Base-by-base conservation (phyloP, 371 early-diverging fungal genomes). In the Mortierella sp. region DNA sequence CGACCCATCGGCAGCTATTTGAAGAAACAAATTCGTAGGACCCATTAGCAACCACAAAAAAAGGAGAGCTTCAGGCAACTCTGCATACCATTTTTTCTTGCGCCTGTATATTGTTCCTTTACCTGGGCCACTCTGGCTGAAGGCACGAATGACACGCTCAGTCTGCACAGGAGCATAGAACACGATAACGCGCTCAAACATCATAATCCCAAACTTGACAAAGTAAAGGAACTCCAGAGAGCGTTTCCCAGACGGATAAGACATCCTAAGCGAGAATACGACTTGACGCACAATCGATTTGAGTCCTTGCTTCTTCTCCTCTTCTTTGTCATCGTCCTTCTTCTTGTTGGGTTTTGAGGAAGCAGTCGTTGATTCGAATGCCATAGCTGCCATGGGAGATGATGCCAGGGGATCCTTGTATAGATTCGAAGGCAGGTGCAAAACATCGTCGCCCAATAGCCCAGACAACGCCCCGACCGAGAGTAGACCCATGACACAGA, bases 111-210 rank as follows among this genome's bases (percentile, higher is more conserved):
- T n/a, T n/a, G 3, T 76, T 31, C 31, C 31, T 34, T 14, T 70
- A 37, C 34, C 53, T 21, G 16, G 19, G 71, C 84, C 83, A 76
- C 84, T 74, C 79, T 84, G 72, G 16, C 85, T 82, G 61, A 95
- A 86, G 0, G 88, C 81, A 76, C 96, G 95, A 2, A 96, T 92
- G 19, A 98, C 88, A 9, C 80, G 69, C 88, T 96, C 97, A 81
- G 95, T 94, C 86, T 95, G 95, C 74, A 91, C 48, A 1, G 97
- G 97, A 2, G 94, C 92, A 37, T 94, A 89, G 9, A 96, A 89
- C 82, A 96, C 97, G 76, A 98, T 92, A 2, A 91, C 75, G 50
- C 97, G 91, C 0, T 96, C 97, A 19, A 91, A 46, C 3, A 92
- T 53, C 83, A 97, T 90, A 16, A 95, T 79, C 0, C 88, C 44